Base-by-base conservation (phyloP, 2,329 filamentous ascomycete genomes). In the Trichoderma harzianum region DNA sequence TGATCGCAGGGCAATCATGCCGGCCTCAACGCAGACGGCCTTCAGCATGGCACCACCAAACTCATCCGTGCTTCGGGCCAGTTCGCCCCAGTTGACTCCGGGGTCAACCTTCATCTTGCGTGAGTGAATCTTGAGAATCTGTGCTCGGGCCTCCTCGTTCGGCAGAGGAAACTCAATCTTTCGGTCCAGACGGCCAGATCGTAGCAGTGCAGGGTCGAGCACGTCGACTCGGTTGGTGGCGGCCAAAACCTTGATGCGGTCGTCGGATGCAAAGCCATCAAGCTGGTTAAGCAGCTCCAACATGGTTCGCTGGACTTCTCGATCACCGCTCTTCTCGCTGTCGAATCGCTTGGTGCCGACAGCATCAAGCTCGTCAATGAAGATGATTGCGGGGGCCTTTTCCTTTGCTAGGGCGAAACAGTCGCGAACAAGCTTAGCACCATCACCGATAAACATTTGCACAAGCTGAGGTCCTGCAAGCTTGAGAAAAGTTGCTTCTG, bases 341-440 rank as follows among this genome's bases (percentile, higher is more conserved):
- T 99, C 96, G 85, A 99, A 99, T 79, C 96, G 95, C 85, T 98
- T 98, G 69, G 95, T 98, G 76, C 96, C 96, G n/a, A 99, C 92
- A 72, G 96, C 96, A 81, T 99, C 96, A 74, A 99, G 86, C 84
- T 99, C 96, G 84, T 99, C 96, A 78, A 99, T 98, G 87, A 99
- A 99, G 83, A 99, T 99, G 82, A 99, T 99, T 72, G 96, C 94
- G 0, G 96, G 97, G 0, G 96, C 96, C 87, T 99, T 99, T 84
- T 99, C 96, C 83, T 99, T 99, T 69, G 96, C 96, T 16, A 99
- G 87, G 2, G 96, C 96, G 81, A 99, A 99, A 84, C 94, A 97
- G 84, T 99, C 96, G 72, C 96, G 93, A 55, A 99, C 96, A 34
- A 99, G 89, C 84, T 99, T 99, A 57, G 97, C 96, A 78, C 96